Conservation (phyloP, 768 basidiomycete species). For the Candolleomyces aberdarensis region DNA sequence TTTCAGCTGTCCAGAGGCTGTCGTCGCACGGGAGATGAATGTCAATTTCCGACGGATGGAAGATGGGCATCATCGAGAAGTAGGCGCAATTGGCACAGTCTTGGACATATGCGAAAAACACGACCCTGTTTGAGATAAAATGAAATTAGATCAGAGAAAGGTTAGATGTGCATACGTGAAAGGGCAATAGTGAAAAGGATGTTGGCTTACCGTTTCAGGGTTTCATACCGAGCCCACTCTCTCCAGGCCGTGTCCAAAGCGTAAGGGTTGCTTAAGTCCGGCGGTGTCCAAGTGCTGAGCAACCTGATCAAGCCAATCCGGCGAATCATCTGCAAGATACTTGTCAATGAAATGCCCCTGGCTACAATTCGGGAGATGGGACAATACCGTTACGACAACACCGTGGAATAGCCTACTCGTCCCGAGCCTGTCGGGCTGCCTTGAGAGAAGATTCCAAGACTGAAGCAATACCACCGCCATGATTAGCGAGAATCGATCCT, state of each 20-base stretch:
- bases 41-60: slow-evolving; percentile 44
- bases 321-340: slow-evolving; percentile 43
- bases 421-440: slow-evolving; percentile 44
- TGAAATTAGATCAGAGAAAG: background rate
- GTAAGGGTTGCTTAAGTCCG: slow-evolving; percentile 32
- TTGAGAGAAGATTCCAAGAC: slow-evolving; percentile 55
- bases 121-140: slow-evolving; percentile 30
- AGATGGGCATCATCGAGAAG: slow-evolving; percentile 47
- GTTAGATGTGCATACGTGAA: slow-evolving; percentile 5
- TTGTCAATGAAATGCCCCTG: background rate
- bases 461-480: slow-evolving; percentile 50
- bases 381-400: slow-evolving; percentile 54
- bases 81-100: slow-evolving; percentile 56
- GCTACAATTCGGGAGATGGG: background rate
- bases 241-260: slow-evolving; percentile 46
- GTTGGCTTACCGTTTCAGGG: slow-evolving; percentile 46
- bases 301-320: slow-evolving; percentile 42
- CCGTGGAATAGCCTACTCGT: slow-evolving; percentile 54
- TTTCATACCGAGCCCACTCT: slow-evolving; percentile 57
- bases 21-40: slow-evolving; percentile 57
- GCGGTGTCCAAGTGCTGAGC: slow-evolving; percentile 41
- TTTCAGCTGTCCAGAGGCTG: slow-evolving; percentile 48
- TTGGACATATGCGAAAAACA: slow-evolving; percentile 52
- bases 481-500: slow-evolving; percentile 41
- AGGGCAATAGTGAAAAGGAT: slow-evolving; percentile 5